Evolutionary conservation across 495 filamentous ascomycete genomes (phyloP), one percentile per base, ranked within the genome.

Genomic region (Hypoxylon fragiforme): DNA sequence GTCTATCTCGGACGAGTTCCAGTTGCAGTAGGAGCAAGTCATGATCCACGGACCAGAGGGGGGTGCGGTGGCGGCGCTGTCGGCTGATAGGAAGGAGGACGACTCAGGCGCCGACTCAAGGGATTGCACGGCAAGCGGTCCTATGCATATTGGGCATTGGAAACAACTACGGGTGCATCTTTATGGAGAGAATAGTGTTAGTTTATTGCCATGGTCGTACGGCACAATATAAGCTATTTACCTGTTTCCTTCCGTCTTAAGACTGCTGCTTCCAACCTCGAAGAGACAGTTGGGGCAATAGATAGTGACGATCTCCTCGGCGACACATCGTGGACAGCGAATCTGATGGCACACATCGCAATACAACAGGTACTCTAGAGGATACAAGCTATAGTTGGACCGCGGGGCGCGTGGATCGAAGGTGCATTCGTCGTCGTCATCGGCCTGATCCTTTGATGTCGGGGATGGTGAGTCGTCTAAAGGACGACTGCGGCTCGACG

Each of bases 291-390:
- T 91, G n/a, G 94, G 94, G 66, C 94, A 98, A 64, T 87, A 98
- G 79, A 88, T 96, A 52, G 87, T 90, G 40, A 95, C 84, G 34
- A 96, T 88, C 71, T 98, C 94, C 64, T 98, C 94, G 16, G 85
- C 77, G 14, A 91, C 89, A 65, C 94, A 98, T 68, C 91, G 80
- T 5, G 91, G 89, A 64, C 94, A 98, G 56, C 92, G 86, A 46
- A 98, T 92, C 72, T 95, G 85, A 57, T 94, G 90, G 68, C 94
- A 98, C 67, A 97, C 95, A 64, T 95, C 91, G 72, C 94, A 98
- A 71, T 91, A 97, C 8, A 96, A 79, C 6, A 98, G 82, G 63
- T 94, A 88, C 62, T 97, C 91, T n/a, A 96, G 82, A 0, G 92
- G 91, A 69, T 91, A 96, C 26, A 98, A 77, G 32, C 89, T 89